phyloP scores from a whole-genome alignment of 768 basidiomycete genomes.

The Daedaleopsis sinensis region DNA sequence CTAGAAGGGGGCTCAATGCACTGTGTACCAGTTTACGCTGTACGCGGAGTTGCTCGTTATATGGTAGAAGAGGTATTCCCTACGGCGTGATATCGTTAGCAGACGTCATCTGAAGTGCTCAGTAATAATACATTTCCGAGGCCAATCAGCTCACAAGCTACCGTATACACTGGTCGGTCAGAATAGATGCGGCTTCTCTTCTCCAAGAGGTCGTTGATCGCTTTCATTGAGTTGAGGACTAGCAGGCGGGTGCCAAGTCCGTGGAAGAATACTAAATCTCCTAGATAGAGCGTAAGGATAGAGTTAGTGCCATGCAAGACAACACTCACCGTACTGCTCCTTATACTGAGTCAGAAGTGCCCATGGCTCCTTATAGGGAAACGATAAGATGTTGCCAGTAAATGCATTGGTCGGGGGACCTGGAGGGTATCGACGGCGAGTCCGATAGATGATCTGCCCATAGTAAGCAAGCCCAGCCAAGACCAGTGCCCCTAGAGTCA shows the following conservation, averaged over 20 bases:
- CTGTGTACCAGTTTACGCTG: conserved; percentile 34
- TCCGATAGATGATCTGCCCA: no score
- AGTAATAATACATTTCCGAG: conserved; percentile 19
- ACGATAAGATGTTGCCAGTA: no score
- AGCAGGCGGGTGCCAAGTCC: conserved; percentile 32
- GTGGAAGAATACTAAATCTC: conserved; percentile 34
- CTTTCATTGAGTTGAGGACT: conserved; percentile 33
- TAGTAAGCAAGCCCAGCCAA: no score
- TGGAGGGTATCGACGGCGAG: no score
- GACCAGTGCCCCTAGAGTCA: no score
- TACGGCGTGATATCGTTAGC: conserved; percentile 3
- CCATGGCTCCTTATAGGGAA: no score
- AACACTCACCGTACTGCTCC: no score
- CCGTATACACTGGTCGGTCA: conserved; percentile 35
- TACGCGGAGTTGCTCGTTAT: conserved; percentile 25
- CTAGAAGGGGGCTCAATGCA: conserved; percentile 32
- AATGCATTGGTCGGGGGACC: no score
- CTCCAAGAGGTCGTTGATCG: conserved; percentile 35
- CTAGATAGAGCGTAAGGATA: conserved; percentile 8
- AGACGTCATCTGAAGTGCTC: background rate
- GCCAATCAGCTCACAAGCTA: conserved; percentile 40
- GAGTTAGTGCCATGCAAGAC: no score
- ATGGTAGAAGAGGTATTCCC: conserved; percentile 30
- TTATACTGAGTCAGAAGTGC: no score
- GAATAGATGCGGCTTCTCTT: conserved; percentile 33